These are phyloP conservation scores for Aspergillus novofumigatus DNA, from an alignment of 2,329 filamentous ascomycete genomes.

Conservation along the genomic window DNA sequence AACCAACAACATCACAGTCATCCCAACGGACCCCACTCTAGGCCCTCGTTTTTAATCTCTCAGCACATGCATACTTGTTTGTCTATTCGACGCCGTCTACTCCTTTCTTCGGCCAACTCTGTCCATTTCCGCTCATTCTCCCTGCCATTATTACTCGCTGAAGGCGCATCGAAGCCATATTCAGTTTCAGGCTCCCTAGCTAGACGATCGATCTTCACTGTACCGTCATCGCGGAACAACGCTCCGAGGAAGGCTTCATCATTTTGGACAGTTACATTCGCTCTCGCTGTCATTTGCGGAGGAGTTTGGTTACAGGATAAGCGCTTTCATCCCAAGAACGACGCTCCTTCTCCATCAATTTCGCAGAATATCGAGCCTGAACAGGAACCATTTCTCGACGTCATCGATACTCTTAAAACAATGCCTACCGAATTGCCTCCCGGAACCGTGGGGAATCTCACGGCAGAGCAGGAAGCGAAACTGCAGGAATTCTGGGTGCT, in stretches of 20 bases:
- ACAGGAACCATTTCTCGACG: conserved; percentile 25
- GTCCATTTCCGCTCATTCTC: conserved; percentile 14
- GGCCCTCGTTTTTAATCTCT: conserved; percentile 3
- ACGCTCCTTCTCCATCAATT: conserved; percentile 7
- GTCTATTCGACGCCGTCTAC: conserved; percentile 26
- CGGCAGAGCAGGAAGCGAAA: conserved; percentile 83
- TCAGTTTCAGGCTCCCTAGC: conserved; percentile 18
- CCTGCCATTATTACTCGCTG: conserved; percentile 5
- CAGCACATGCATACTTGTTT: conserved; percentile 35
- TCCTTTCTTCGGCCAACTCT: conserved; percentile 29
- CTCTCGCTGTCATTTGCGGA: conserved; percentile 30
- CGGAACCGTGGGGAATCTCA: conserved; percentile 81
- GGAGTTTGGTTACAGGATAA: conserved; percentile 32
- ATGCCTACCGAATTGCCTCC: conserved; percentile 31
- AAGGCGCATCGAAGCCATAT: conserved; percentile 20
- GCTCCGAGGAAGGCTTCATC: conserved; percentile 34
- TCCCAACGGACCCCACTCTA: background rate
- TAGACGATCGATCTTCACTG: conserved; percentile 25
- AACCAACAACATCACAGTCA: background rate
- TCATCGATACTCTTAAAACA: conserved; percentile 34
- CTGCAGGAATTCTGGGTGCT: conserved; percentile 80
- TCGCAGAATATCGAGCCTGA: conserved; percentile 12
- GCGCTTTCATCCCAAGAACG: conserved; percentile 20
- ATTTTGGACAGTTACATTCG: conserved; percentile 35
- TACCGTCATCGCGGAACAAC: conserved; percentile 13